Base-by-base conservation (phyloP, 345 rosid genomes). In the Capsella bursapastoris region DNA sequence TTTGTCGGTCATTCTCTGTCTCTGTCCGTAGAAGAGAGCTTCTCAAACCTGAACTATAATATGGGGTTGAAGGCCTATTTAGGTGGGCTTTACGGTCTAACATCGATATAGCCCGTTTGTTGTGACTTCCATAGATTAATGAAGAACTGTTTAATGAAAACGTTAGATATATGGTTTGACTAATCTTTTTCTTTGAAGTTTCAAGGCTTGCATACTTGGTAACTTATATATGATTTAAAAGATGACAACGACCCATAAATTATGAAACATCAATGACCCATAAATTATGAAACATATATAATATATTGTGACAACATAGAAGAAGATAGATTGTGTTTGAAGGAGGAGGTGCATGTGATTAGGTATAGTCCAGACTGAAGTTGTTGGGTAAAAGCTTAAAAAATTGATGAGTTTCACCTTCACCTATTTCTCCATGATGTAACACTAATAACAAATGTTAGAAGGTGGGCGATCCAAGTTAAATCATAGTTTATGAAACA, bases 1-100 rank as follows among this genome's bases (percentile, higher is more conserved):
- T 65, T 73, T 73, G 78, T 73, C 78, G 78, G 78, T 29, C 66
- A 8, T 47, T 47, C 52, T 13, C 44, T 57, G 57, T 48, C 51
- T 56, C 12, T 12, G 28, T 29, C 32, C 57, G 22, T 10, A 2
- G 8, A 34, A 55, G n/a, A 55, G n/a, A 48, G 14, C 49, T 64
- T 52, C 8, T 18, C 2, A 58, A 57, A 35, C 22, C 62, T 22
- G 38, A 53, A n/a, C 38, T 31, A 72, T 10, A 52, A 10, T 31
- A 53, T 10, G 5, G 37, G 12, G 1, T 48, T 12, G 1, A 12
- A 55, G 3, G 66, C 78, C 72, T 43, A 47, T 37, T 47, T 48
- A 44, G 49, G 70, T 57, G 60, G 57, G 70, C 70, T 64, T 51
- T 51, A n/a, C 25, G 1, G 10, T 50, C 38, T 6, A 72, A 63